Percentiles rank a stretch among this genome's conserved stretches.
phyloP scores from a whole-genome alignment of 2,329 filamentous ascomycete species.

The Catunica adiposa region DNA sequence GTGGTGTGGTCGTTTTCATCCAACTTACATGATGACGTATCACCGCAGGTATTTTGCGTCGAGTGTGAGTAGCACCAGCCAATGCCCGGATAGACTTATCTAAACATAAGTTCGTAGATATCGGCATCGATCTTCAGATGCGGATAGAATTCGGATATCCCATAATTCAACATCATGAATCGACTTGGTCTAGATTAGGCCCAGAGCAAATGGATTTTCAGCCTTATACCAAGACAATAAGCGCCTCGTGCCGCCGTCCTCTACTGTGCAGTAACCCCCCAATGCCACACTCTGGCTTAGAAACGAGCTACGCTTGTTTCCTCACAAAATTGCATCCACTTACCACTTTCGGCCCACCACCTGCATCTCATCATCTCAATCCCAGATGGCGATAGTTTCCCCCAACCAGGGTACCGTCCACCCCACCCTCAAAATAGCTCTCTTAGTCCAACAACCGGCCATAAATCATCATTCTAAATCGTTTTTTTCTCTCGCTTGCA shows the following conservation, averaged over 20 bases:
- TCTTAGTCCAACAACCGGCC: neutral
- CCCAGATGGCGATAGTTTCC: neutral
- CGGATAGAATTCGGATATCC: no score
- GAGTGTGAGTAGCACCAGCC: neutral
- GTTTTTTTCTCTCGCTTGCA: no score
- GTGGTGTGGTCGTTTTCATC: neutral
- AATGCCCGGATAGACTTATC: no score
- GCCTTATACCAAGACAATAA: no score
- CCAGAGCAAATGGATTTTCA: no score
- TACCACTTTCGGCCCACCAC: neutral
- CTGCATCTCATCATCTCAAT: constrained; percentile 1
- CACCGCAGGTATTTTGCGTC: neutral
- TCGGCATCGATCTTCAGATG: no score
- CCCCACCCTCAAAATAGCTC: neutral
- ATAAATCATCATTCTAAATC: no score
- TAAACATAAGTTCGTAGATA: no score
- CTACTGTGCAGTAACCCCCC: neutral
- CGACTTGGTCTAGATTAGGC: no score
- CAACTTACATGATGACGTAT: neutral
- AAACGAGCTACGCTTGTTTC: neutral
- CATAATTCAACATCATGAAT: no score
- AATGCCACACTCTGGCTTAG: neutral
- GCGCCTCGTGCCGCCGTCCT: neutral
- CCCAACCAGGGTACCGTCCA: neutral
- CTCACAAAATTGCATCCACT: neutral